Evolutionary conservation across 805 yeast genomes (phyloP), one percentile per base, ranked within the genome.

Genomic region (Candida morakotiae): DNA sequence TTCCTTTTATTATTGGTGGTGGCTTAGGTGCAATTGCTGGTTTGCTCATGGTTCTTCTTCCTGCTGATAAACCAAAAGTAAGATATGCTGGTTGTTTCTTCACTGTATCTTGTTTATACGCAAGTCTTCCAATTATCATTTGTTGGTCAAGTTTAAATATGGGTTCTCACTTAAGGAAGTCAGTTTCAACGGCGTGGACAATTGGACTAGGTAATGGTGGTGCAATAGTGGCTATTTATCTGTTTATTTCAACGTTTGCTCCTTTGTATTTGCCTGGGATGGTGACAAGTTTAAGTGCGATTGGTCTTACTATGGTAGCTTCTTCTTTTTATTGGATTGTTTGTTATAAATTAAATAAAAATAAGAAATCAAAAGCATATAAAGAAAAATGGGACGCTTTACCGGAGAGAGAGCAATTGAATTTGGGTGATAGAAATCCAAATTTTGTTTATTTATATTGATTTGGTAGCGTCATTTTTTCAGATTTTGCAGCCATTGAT

Each of bases 151-250:
- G 79, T 9, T 62, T 80, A 52, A 81, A 81, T 50, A 72, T 75
- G 41, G 71, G 76, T 7, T 84, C 87, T 9, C 87, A 81, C 53
- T 55, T 71, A 15, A 65, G 86, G 48, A 77, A 79, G 41, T 67
- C 75, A 34, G 75, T 74, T 10, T 79, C 77, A 8, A 64, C 81
- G 9, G 81, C 79, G 1, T 73, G 73, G 66, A 79, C 77, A 48
- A 73, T 81, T 49, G 87, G 87, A 0, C 79, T 81, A 48, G 87
- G 86, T 37, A 81, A 81, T 58, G 79, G 79, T 49, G 87, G 87
- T 31, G 87, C 86, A 42, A 80, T 81, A 48, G 69, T 81, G 39
- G 63, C 86, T 4, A 71, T 84, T 2, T 81, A 68, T 47, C 58
- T 78, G 15, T 81, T 75, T 61, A 64, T 75, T 30, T 47, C 71